A percentile compares a stretch with the other conserved stretches of the same genome.
Conservation (phyloP, 1,139 yeast species). For the Geotrichum cucujoidarum region DNA sequence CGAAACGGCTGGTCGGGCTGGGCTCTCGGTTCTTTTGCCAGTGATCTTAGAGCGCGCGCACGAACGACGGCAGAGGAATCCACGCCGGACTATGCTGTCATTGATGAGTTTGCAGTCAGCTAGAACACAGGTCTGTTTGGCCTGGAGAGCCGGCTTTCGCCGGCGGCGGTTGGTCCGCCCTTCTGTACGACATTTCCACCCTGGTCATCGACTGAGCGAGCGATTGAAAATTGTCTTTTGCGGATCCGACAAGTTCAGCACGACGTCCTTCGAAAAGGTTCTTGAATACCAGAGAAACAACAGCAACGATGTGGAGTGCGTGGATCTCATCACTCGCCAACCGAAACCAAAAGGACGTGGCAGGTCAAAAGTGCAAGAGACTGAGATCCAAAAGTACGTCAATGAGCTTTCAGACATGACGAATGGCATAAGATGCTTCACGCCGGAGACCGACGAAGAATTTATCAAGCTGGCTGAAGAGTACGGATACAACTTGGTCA, state of each 20-base stretch:
- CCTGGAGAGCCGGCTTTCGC: too few relatives aligned
- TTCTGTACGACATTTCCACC: too few relatives aligned
- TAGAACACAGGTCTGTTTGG: too few relatives aligned
- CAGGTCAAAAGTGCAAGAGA: constrained; percentile 44
- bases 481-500: constrained; percentile 52
- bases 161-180: too few relatives aligned
- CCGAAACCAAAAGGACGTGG: constrained; percentile 73
- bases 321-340: constrained; percentile 62
- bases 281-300: constrained; percentile 35
- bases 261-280: constrained; percentile 50
- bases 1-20: too few relatives aligned
- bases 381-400: constrained; percentile 48
- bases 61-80: too few relatives aligned
- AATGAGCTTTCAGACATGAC: constrained; percentile 55
- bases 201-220: too few relatives aligned
- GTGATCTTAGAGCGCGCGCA: too few relatives aligned
- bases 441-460: constrained; percentile 37
- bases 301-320: constrained; percentile 38
- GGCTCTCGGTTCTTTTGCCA: too few relatives aligned
- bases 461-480: constrained; percentile 39
- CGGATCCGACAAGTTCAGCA: constrained; percentile 77
- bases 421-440: constrained; percentile 27
- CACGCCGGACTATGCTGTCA: too few relatives aligned
- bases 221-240: constrained; percentile 55
- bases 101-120: too few relatives aligned